Evolutionary conservation across 768 basidiomycete species (phyloP), one percentile per base, ranked within the genome.

Genomic region (Lenzites betulinus): DNA sequence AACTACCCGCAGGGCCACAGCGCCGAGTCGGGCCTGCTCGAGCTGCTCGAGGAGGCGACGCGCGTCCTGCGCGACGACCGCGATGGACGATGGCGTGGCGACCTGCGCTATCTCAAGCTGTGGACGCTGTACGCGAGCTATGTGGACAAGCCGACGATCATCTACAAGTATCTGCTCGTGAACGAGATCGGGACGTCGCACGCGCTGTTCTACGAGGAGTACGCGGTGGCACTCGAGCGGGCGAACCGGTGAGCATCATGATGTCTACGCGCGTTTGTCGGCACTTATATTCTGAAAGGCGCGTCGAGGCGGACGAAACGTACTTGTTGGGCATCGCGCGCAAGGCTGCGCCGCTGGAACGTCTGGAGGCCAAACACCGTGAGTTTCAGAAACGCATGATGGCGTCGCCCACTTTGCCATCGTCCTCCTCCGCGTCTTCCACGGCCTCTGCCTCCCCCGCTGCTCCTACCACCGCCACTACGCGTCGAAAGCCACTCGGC

Each of bases 351-450:
- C 95, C 95, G 0, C 76, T 93, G 18, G 93, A 93, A 39, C 88
- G 87, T 50, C 80, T 99, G 3, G 84, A 90, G 71, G 80, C 76
- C 52, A 83, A 89, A 65, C 87, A 95, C 69, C 75, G 83, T 53
- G 93, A 95, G 43, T 98, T 98, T 75, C 92, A 95, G 71, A 95
- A 83, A 77, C 89, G 92, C 54, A 95, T 92, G 90, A 89, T 92
- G 87, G 78, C 81, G 25, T 71, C 71, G 41, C 67, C 75, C 2
- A 75, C 75, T 36, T 69, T 77, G 77, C 11, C 72, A 78, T 23
- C 75, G 76, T 26, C 70, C 76, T 50, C 56, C 1, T 58, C 39
- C 23, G 15, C 56, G 4, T 58, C 48, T 18, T 12, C 54, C 1
- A 60, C 67, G 25, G 25, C 63, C 20, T 43, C 55, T 46, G 66